phyloP scores from a whole-genome alignment of 225 moss, liverwort and hornwort species.

The Physcomitrium patens region DNA sequence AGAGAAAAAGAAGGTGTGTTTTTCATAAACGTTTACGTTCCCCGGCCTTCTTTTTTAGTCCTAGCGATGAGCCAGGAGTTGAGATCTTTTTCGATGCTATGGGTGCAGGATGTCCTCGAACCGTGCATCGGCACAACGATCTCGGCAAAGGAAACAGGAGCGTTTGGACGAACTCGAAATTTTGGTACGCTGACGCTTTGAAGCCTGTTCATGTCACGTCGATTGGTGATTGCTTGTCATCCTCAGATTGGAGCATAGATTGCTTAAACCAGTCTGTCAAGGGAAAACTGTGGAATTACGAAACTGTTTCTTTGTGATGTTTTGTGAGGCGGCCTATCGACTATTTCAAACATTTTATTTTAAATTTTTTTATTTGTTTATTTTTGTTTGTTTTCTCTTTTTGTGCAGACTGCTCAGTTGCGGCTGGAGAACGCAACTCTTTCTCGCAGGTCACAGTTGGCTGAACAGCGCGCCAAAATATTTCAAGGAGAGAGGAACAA shows the following conservation, averaged over 20 bases:
- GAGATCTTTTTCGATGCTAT: constrained; percentile 20
- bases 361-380: no score
- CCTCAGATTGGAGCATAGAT: background rate
- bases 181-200: constrained; percentile 37
- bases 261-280: background rate
- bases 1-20: constrained; percentile 52
- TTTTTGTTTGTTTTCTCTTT: no score
- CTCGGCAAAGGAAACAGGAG: constrained; percentile 62
- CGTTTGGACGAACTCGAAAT: constrained; percentile 64
- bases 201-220: background rate
- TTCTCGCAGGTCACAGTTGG: constrained; percentile 41
- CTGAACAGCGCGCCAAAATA: constrained; percentile 45
- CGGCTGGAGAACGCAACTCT: constrained; percentile 58
- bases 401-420: constrained; percentile 56
- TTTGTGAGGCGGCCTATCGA: background rate
- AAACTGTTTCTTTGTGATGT: background rate
- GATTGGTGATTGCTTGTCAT: background rate
- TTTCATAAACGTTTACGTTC: no score
- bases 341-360: background rate
- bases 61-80: background rate
- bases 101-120: constrained; percentile 63
- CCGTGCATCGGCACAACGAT: constrained; percentile 63
- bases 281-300: background rate
- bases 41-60: no score
- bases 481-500: constrained; percentile 40